Evolutionary conservation across 1,284 basidiomycete species (phyloP), one percentile per base, ranked within the genome.

Genomic region (Cryptococcus deneoformans): DNA sequence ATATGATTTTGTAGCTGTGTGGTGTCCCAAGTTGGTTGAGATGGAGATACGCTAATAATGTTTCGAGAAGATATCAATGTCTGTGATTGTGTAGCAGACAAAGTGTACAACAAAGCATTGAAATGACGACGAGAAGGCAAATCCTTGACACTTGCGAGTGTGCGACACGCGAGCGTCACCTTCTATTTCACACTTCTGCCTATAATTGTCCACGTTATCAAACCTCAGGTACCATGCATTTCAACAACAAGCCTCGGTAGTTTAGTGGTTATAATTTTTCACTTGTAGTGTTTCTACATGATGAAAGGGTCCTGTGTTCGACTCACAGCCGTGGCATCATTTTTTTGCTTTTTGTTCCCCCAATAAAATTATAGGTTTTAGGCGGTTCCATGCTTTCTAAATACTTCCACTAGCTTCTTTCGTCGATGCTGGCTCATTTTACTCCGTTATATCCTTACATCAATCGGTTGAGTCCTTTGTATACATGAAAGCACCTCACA

Each of bases 181-280:
- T 10, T 5, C 9, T 6, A 5, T 3, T 6, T n/a, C 29, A 37
- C 34, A 35, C 29, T 5, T 3, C 29, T 29, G 29, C 29, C 29
- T 29, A 29, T 29, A 29, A 29, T 29, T 29, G 5, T 29, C 29
- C 3, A 29, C 29, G 3, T 5, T 29, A 29, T 29, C 29, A 29
- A 1, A 29, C 5, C 29, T 29, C 29, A 29, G 3, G 29, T 29
- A 5, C 0, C 29, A 29, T 4, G 29, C 29, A 29, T 29, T 29
- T 29, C 29, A 29, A 29, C 29, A 29, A 16, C 24, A 20, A 37
- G 60, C 60, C 54, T 58, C 45, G 43, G 50, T 58, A 62, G 60
- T 59, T 56, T 62, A 59, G 60, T 62, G 60, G 57, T 58, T 56
- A 61, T 61, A 58, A 61, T 61, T 61, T 61, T 61, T 57, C 59